These are phyloP conservation scores for Microcera coccophila DNA, from an alignment of 2,329 filamentous ascomycete species.

Conservation along the genomic window DNA sequence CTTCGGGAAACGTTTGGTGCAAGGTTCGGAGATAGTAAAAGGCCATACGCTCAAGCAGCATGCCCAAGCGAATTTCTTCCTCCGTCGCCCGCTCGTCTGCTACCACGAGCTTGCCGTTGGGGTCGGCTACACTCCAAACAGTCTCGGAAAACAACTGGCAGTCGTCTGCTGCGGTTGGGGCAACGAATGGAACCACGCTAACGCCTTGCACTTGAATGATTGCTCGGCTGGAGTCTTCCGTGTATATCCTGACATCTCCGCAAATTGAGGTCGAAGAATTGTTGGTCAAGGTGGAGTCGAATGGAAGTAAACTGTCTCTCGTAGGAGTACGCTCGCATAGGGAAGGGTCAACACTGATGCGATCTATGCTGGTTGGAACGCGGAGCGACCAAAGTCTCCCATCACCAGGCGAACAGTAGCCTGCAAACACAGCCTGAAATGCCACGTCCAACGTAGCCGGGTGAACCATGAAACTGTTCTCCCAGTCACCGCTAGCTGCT, in stretches of 20 bases:
- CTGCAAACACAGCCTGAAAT: constrained; percentile 8
- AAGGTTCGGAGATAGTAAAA: background rate
- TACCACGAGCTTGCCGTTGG: background rate
- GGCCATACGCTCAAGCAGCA: background rate
- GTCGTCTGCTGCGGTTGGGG: background rate
- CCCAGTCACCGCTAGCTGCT: background rate
- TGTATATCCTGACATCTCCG: background rate
- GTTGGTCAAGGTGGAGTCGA: background rate
- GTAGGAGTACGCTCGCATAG: background rate
- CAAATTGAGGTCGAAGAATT: background rate
- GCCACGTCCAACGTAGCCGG: constrained; percentile 9
- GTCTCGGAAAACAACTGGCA: background rate
- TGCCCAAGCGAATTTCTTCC: background rate
- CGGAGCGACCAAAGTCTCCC: constrained; percentile 5
- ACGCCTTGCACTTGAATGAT: background rate
- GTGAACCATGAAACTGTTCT: constrained; percentile 1
- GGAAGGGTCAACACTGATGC: constrained; percentile 7
- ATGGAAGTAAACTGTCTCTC: background rate
- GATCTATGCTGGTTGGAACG: constrained; percentile 8
- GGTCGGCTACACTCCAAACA: background rate
- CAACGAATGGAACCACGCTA: background rate
- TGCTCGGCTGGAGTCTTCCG: too few relatives aligned
- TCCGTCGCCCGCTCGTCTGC: background rate
- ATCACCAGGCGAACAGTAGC: constrained; percentile 6
- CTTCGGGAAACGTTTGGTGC: background rate